Evolutionary conservation across 352 stramenopile genomes (phyloP).

Genomic region (Pythium insidiosum): DNA sequence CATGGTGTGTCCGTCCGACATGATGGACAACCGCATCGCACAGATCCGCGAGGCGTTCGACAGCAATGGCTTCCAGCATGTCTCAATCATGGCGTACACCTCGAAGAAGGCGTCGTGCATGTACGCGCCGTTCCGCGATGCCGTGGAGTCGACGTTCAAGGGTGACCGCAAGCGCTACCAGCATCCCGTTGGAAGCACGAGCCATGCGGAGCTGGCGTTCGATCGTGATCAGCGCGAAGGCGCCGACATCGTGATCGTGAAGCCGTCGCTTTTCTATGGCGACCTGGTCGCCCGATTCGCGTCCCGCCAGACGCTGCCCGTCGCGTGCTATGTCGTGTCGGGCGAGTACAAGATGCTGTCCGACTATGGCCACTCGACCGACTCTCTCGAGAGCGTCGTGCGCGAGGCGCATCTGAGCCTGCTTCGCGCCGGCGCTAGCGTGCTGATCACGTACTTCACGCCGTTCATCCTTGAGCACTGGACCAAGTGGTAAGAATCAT

Average conservation of each 20-base stretch:
- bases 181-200: constrained; percentile 82
- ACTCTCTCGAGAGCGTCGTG: constrained; percentile 80
- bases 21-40: constrained; percentile 97
- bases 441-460: constrained; percentile 99
- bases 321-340: constrained; percentile 98
- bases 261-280: constrained; percentile 97
- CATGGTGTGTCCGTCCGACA: constrained; percentile 95
- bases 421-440: constrained; percentile 42
- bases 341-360: constrained; percentile 99
- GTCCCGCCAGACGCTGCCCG: constrained; percentile 88
- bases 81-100: constrained; percentile 98
- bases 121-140: constrained; percentile 96
- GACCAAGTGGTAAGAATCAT: constrained; percentile 48
- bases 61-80: constrained; percentile 94
- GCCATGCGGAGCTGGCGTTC: constrained; percentile 74
- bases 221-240: constrained; percentile 80
- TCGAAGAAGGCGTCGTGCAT: constrained; percentile 97
- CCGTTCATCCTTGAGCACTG: constrained; percentile 82
- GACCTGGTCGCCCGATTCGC: constrained; percentile 96
- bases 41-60: constrained; percentile 94
- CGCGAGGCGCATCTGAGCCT: constrained; percentile 65
- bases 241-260: constrained; percentile 99
- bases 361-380: constrained; percentile 82
- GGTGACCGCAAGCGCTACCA: constrained; percentile 97
- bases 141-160: constrained; percentile 95